phyloP scores from a whole-genome alignment of 768 basidiomycete genomes.

The Phaeotremella skinneri region DNA sequence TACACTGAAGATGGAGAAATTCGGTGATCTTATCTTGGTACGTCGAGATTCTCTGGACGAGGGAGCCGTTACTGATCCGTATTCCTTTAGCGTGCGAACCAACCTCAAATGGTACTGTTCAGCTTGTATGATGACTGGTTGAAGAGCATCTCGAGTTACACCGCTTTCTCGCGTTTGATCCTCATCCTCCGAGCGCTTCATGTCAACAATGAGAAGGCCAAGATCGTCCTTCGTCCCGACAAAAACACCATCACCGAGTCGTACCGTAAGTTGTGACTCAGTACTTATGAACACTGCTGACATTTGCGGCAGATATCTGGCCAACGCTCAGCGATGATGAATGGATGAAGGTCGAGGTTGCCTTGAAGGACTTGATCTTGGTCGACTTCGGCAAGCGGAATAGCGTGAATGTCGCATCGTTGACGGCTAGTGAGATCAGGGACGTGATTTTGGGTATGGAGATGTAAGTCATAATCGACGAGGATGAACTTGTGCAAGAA shows the following conservation, averaged over 20 bases:
- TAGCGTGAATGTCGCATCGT: constrained; percentile 94
- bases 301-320: constrained; percentile 56
- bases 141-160: constrained; percentile 97
- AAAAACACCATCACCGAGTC: constrained; percentile 95
- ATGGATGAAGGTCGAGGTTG: constrained; percentile 99
- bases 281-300: not conserved
- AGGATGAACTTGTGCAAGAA: not conserved
- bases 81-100: constrained; percentile 72
- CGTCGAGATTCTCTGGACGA: constrained; percentile 26
- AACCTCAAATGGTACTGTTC: constrained; percentile 99
- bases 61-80: constrained; percentile 14
- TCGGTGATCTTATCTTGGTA: constrained; percentile 92
- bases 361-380: constrained; percentile 91
- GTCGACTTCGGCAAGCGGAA: constrained; percentile 98
- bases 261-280: constrained; percentile 61
- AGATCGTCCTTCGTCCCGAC: constrained; percentile 95
- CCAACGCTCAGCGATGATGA: constrained; percentile 88
- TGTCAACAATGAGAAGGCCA: constrained; percentile 99
- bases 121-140: constrained; percentile 99
- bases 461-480: constrained; percentile 55
- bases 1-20: constrained; percentile 99
- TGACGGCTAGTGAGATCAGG: constrained; percentile 93
- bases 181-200: constrained; percentile 94
- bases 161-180: constrained; percentile 96
- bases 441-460: constrained; percentile 99